phyloP scores from a whole-genome alignment of 768 basidiomycete species.

The Hortiboletus flavorubellus region DNA sequence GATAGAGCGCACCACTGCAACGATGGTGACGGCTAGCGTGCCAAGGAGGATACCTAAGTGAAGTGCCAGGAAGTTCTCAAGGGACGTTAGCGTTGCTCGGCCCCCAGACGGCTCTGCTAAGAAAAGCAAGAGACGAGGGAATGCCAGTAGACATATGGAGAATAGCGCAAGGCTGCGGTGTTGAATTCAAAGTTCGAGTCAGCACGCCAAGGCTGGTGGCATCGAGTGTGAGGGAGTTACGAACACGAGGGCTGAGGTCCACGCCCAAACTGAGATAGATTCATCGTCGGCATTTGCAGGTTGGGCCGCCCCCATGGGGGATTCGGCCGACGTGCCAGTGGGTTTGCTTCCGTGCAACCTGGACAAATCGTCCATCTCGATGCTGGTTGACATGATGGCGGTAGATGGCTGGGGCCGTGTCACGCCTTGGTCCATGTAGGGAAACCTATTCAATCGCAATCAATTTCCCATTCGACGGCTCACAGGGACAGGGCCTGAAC shows the following conservation, averaged over 20 bases:
- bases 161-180: constrained; percentile 33
- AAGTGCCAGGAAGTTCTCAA: constrained; percentile 68
- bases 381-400: constrained; percentile 29
- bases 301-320: constrained; percentile 3
- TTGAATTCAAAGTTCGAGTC: neutral
- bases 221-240: constrained; percentile 7
- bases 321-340: constrained; percentile 7
- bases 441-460: too few species aligned
- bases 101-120: constrained; percentile 48
- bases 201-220: neutral
- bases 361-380: constrained; percentile 43
- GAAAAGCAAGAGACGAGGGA: constrained; percentile 67
- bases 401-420: neutral
- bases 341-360: neutral
- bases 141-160: constrained; percentile 42
- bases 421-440: too few species aligned
- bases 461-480: too few species aligned
- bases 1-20: constrained; percentile 49
- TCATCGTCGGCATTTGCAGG: constrained; percentile 16
- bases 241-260: constrained; percentile 33
- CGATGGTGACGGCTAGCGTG: constrained; percentile 50
- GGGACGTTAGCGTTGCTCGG: constrained; percentile 50
- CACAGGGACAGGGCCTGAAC: neutral
- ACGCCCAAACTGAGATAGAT: constrained; percentile 38
- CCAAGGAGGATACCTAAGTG: constrained; percentile 63